Percentiles rank a stretch among this genome's conserved stretches.
These are phyloP conservation scores for Brettanomyces bruxellensis DNA, from an alignment of 805 yeast species.

Conservation along the genomic window DNA sequence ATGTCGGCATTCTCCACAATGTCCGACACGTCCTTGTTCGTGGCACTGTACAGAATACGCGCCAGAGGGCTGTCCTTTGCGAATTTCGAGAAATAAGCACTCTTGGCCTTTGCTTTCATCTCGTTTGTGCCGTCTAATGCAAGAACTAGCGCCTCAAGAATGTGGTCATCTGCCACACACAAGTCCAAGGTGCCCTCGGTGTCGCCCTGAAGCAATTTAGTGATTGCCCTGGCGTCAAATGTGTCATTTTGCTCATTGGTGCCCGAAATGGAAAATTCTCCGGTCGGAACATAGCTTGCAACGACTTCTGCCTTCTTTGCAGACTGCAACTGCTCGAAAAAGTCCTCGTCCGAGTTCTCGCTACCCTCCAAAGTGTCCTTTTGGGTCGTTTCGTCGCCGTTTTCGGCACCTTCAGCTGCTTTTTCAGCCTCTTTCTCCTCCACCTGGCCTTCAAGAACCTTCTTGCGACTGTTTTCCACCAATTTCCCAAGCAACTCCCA, in stretches of 20 bases:
- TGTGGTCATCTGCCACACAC: constrained; percentile 52
- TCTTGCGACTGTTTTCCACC: constrained; percentile 39
- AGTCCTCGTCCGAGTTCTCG: constrained; percentile 27
- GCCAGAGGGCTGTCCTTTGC: constrained; percentile 48
- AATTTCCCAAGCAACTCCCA: constrained; percentile 56
- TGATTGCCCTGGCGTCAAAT: constrained; percentile 38
- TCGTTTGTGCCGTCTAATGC: constrained; percentile 60
- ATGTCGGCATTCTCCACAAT: constrained; percentile 72
- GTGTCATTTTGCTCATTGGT: constrained; percentile 12
- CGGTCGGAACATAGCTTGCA: constrained; percentile 38
- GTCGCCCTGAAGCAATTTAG: constrained; percentile 52
- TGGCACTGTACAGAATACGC: constrained; percentile 62
- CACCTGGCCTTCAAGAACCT: constrained; percentile 33
- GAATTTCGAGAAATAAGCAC: constrained; percentile 58
- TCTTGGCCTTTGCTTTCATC: constrained; percentile 58
- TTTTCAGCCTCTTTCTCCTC: constrained; percentile 1
- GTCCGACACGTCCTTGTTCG: constrained; percentile 49
- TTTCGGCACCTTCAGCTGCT: constrained; percentile 1
- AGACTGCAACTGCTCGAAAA: constrained; percentile 26
- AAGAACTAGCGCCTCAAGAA: constrained; percentile 74
- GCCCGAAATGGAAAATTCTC: constrained; percentile 36
- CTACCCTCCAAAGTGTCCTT: neutral
- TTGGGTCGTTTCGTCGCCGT: neutral
- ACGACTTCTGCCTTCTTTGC: constrained; percentile 8
- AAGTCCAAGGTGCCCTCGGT: constrained; percentile 56